Conservation (phyloP, 78 protist species). For the Dictyostelium capitatum region DNA sequence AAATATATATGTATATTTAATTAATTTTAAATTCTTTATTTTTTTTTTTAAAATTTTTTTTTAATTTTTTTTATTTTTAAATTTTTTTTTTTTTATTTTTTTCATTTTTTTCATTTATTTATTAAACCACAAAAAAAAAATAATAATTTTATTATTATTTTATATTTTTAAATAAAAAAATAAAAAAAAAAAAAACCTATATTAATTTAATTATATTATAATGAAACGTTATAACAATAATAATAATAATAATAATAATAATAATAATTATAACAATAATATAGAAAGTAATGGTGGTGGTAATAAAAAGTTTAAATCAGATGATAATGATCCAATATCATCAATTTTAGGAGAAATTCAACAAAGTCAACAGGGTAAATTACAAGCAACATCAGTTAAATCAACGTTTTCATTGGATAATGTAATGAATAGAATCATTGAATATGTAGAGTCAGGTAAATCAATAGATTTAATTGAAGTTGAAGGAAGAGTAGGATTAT, state of each 20-base stretch:
- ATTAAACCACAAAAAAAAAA: too few relatives aligned
- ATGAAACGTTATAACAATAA: not conserved
- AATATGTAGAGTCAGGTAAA: not conserved
- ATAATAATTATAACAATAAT: too few relatives aligned
- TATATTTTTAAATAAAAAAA: not conserved
- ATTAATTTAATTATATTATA: too few relatives aligned
- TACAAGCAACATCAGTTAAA: constrained; percentile 30
- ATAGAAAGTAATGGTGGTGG: not conserved
- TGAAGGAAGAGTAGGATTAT: constrained; percentile 53
- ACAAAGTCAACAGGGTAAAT: constrained; percentile 25
- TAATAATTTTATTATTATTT: too few relatives aligned
- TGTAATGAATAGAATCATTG: constrained; percentile 38
- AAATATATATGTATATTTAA: too few relatives aligned
- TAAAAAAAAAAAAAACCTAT: not conserved
- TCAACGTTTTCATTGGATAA: constrained; percentile 51
- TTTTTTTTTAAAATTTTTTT: too few relatives aligned
- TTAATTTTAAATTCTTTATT: too few relatives aligned
- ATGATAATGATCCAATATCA: constrained; percentile 41
- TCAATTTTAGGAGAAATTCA: constrained; percentile 59
- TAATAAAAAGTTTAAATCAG: not conserved
- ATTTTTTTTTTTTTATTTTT: not conserved
- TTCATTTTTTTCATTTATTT: not conserved
- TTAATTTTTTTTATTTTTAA: too few relatives aligned
- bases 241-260: not conserved
- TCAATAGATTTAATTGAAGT: constrained; percentile 45